Percentiles rank a stretch among this genome's conserved stretches.
These are phyloP conservation scores for Hibiscus mutabilis DNA, from an alignment of 345 rosid species.

Conservation along the genomic window DNA sequence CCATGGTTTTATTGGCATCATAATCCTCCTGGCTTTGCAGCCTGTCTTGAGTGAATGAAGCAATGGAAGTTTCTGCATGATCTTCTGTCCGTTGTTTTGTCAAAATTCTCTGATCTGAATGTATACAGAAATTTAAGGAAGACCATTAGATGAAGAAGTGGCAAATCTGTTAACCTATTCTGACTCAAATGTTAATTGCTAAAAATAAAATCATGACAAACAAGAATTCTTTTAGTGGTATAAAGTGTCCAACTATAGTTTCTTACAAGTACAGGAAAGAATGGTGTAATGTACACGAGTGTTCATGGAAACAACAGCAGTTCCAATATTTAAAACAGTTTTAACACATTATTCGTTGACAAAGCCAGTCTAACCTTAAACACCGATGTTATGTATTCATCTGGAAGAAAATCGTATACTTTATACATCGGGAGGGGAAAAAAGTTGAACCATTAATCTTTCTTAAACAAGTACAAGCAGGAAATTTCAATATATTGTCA, in stretches of 20 bases:
- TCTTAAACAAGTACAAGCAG: not conserved
- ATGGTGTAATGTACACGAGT: not conserved
- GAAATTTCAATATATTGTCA: not conserved
- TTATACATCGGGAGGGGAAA: not conserved
- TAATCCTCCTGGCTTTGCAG: conserved; percentile 40
- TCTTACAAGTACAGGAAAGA: not conserved
- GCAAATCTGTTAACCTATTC: not conserved
- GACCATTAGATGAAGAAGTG: not conserved
- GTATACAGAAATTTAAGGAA: not conserved
- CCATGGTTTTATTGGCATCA: conserved; percentile 33
- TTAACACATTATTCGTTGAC: not conserved
- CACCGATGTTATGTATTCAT: not conserved
- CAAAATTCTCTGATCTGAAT: conserved; percentile 47
- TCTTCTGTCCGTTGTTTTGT: conserved; percentile 38
- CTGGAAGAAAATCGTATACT: not conserved
- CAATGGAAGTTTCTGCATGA: conserved; percentile 41
- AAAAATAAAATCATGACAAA: not conserved
- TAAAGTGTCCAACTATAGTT: not conserved
- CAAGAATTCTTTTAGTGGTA: not conserved
- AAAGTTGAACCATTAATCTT: not conserved
- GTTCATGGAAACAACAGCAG: not conserved
- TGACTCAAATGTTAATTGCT: conserved; percentile 1
- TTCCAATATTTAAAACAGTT: not conserved
- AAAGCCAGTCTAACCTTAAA: not conserved
- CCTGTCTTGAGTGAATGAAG: conserved; percentile 48